phyloP scores from a whole-genome alignment of 1,284 basidiomycete species.

The Irpex rosettiformis region DNA sequence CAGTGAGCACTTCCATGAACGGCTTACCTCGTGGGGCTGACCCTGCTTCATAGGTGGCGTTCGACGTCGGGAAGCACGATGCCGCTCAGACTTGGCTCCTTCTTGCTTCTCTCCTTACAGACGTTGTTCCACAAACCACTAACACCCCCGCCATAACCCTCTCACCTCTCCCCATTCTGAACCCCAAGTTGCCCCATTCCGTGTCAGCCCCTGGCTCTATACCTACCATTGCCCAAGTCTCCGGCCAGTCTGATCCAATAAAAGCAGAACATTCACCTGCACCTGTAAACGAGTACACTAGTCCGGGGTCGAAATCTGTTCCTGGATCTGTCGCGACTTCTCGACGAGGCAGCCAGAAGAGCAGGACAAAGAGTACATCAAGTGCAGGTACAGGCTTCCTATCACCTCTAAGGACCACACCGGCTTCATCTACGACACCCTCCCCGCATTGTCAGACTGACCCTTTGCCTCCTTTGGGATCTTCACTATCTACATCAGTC shows the following conservation, averaged over 20 bases:
- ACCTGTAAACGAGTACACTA: slow-evolving; percentile 12
- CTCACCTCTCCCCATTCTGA: slow-evolving; percentile 18
- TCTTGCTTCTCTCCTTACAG: slow-evolving; percentile 53
- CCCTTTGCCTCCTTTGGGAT: slow-evolving; percentile 40
- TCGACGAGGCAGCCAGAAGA: slow-evolving; percentile 2
- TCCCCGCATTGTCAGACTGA: slow-evolving; percentile 48
- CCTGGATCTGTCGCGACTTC: neutral
- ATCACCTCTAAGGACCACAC: slow-evolving; percentile 24
- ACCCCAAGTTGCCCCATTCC: slow-evolving; percentile 35
- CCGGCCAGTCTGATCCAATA: slow-evolving; percentile 3
- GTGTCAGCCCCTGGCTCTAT: slow-evolving; percentile 41
- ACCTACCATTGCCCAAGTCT: slow-evolving; percentile 22
- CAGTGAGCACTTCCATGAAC: slow-evolving; percentile 36
- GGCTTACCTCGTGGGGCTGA: neutral
- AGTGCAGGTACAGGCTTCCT: slow-evolving; percentile 18
- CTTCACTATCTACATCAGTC: slow-evolving; percentile 28
- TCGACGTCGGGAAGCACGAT: slow-evolving; percentile 54
- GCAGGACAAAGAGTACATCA: slow-evolving; percentile 8
- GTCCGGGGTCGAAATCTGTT: slow-evolving; percentile 18
- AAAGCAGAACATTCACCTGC: slow-evolving; percentile 18
- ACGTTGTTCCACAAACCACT: slow-evolving; percentile 38
- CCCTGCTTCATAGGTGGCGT: slow-evolving; percentile 46
- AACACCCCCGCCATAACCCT: slow-evolving; percentile 23
- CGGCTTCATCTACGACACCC: slow-evolving; percentile 52
- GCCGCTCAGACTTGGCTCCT: slow-evolving; percentile 72